Evolutionary conservation across 2,329 filamentous ascomycete genomes (phyloP).

Genomic region (Cladosporium sp.): DNA sequence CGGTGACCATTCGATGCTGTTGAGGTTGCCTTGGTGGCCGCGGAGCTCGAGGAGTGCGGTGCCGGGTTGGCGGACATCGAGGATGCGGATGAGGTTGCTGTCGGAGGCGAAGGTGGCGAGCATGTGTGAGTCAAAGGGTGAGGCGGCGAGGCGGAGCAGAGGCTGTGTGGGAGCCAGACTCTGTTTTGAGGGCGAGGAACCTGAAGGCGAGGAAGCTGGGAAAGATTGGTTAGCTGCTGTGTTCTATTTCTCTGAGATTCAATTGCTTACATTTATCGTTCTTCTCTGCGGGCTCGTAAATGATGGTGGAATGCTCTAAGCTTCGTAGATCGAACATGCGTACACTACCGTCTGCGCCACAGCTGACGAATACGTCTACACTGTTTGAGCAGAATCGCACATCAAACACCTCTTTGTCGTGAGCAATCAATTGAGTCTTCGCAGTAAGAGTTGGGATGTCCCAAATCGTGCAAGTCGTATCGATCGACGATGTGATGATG

Average conservation of each 20-base stretch:
- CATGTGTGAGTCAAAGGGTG: constrained; percentile 90
- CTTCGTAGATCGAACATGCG: constrained; percentile 98
- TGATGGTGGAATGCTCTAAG: constrained; percentile 96
- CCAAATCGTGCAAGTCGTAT: constrained; percentile 99
- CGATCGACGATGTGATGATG: constrained; percentile 98
- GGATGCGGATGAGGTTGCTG: constrained; percentile 84
- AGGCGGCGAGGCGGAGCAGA: constrained; percentile 76
- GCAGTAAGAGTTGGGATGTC: constrained; percentile 96
- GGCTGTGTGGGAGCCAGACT: constrained; percentile 62
- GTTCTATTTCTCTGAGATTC: neutral
- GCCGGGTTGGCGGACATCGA: constrained; percentile 93
- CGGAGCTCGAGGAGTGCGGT: constrained; percentile 91
- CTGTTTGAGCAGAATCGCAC: constrained; percentile 97
- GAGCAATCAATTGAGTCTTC: constrained; percentile 96
- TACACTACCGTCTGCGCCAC: constrained; percentile 94
- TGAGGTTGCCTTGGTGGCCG: constrained; percentile 79
- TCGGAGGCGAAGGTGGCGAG: constrained; percentile 96
- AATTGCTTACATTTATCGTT: constrained; percentile 48
- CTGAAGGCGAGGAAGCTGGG: constrained; percentile 38
- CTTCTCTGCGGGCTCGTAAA: constrained; percentile 94
- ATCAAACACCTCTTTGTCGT: constrained; percentile 98
- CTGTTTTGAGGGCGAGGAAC: constrained; percentile 68
- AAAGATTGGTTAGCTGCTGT: neutral
- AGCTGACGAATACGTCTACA: constrained; percentile 98
- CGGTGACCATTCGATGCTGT: constrained; percentile 95